phyloP scores from a whole-genome alignment of 768 basidiomycete genomes.

The Termitomyces bulborhizus region DNA sequence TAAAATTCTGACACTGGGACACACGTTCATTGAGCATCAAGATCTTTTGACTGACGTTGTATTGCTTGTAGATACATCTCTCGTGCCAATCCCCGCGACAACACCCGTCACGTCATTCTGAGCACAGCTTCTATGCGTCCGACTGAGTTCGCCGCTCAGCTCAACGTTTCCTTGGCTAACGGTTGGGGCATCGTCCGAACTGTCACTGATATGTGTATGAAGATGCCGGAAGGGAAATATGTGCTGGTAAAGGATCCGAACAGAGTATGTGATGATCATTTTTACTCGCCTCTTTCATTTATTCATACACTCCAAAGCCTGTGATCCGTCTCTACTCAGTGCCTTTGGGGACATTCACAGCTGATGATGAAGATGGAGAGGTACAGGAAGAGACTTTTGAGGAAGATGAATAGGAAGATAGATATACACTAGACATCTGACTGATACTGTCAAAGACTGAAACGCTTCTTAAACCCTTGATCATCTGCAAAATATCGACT shows the following conservation, averaged over 20 bases:
- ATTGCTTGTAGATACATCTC: slow-evolving; percentile 76
- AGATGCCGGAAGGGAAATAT: slow-evolving; percentile 97
- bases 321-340: slow-evolving; percentile 92
- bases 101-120: slow-evolving; percentile 91
- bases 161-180: slow-evolving; percentile 91
- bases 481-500: slow-evolving; percentile 10
- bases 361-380: slow-evolving; percentile 59
- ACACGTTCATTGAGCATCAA: neutral
- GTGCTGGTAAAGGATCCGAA: slow-evolving; percentile 97
- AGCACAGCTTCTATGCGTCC: slow-evolving; percentile 95
- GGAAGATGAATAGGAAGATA: slow-evolving; percentile 29
- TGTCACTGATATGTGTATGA: slow-evolving; percentile 90
- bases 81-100: slow-evolving; percentile 88
- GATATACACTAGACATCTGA: slow-evolving; percentile 10
- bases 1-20: neutral
- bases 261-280: slow-evolving; percentile 52
- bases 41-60: slow-evolving; percentile 5
- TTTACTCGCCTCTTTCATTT: neutral
- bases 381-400: slow-evolving; percentile 27
- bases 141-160: slow-evolving; percentile 87
- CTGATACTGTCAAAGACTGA: slow-evolving; percentile 16
- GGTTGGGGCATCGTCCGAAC: slow-evolving; percentile 99
- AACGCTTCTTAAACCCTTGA: slow-evolving; percentile 12
- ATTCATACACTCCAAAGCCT: slow-evolving; percentile 45
- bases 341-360: slow-evolving; percentile 81